A percentile compares a stretch with the other conserved stretches of the same genome.
phyloP scores from a whole-genome alignment of 768 basidiomycete species.

The Panaeolus cyanescens region DNA sequence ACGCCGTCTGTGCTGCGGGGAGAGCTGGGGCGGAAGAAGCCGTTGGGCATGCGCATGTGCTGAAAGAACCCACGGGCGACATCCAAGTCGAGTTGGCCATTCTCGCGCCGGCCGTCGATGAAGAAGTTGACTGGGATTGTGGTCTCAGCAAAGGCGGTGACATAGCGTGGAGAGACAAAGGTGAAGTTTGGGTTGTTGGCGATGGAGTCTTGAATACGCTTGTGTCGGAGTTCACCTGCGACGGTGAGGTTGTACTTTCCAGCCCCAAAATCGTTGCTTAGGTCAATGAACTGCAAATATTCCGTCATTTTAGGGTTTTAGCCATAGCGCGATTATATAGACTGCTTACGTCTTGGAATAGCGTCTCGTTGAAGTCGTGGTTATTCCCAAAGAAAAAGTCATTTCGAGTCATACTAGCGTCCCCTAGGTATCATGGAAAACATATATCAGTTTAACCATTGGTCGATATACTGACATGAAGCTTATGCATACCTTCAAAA shows the following conservation, averaged over 20 bases:
- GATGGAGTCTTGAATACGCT: slow-evolving; percentile 26
- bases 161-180: slow-evolving; percentile 23
- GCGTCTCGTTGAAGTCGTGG: slow-evolving; percentile 25
- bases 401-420: slow-evolving; percentile 22
- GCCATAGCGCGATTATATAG: neutral
- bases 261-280: slow-evolving; percentile 24
- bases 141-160: slow-evolving; percentile 25
- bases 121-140: slow-evolving; percentile 24
- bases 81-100: slow-evolving; percentile 20
- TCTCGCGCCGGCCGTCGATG: slow-evolving; percentile 22
- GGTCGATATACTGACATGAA: neutral
- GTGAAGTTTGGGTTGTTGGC: slow-evolving; percentile 26
- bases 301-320: neutral
- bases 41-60: slow-evolving; percentile 20
- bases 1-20: slow-evolving; percentile 14
- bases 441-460: neutral
- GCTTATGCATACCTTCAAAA: slow-evolving; percentile 14
- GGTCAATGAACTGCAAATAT: slow-evolving; percentile 16
- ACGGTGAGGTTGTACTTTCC: slow-evolving; percentile 27
- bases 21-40: slow-evolving; percentile 18
- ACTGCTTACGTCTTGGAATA: slow-evolving; percentile 21
- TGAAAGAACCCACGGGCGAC: slow-evolving; percentile 21
- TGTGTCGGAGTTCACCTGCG: slow-evolving; percentile 21
- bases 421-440: slow-evolving; percentile 2
- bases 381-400: slow-evolving; percentile 26